phyloP scores from a whole-genome alignment of 2,329 filamentous ascomycete genomes.

The Exserohilum rostratum region DNA sequence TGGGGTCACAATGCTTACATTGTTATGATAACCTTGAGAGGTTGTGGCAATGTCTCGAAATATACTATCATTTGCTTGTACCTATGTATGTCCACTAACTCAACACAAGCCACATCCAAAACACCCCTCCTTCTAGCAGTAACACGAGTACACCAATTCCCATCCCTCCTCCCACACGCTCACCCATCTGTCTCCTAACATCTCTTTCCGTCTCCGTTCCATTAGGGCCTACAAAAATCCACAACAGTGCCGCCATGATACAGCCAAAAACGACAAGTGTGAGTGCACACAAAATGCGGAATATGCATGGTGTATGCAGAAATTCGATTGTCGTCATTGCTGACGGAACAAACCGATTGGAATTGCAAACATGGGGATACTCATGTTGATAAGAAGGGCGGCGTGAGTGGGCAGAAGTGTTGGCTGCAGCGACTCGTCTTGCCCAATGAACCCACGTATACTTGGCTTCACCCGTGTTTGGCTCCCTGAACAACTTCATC shows the following conservation, averaged over 20 bases:
- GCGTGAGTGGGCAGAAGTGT: constrained; percentile 8
- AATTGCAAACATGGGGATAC: not conserved
- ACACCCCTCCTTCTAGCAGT: not conserved
- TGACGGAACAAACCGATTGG: not conserved
- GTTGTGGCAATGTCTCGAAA: too few species aligned
- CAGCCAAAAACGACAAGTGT: not conserved
- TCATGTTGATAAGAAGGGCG: not conserved
- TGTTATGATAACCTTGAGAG: too few species aligned
- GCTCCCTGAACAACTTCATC: constrained; percentile 43
- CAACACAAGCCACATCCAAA: not conserved
- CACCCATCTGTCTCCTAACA: not conserved
- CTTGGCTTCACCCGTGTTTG: constrained; percentile 41
- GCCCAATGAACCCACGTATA: constrained; percentile 56
- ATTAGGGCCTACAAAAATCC: not conserved
- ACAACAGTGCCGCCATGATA: not conserved
- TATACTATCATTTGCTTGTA: not conserved
- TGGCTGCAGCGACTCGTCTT: constrained; percentile 34
- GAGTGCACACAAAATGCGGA: not conserved
- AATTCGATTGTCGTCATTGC: not conserved
- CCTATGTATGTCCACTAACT: not conserved
- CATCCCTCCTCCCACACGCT: not conserved
- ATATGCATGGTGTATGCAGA: not conserved
- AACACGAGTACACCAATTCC: not conserved
- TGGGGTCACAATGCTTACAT: too few species aligned
- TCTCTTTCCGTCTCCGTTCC: not conserved